Conservation (phyloP, 2,329 filamentous ascomycete genomes). For the Epichloe coenophiala region DNA sequence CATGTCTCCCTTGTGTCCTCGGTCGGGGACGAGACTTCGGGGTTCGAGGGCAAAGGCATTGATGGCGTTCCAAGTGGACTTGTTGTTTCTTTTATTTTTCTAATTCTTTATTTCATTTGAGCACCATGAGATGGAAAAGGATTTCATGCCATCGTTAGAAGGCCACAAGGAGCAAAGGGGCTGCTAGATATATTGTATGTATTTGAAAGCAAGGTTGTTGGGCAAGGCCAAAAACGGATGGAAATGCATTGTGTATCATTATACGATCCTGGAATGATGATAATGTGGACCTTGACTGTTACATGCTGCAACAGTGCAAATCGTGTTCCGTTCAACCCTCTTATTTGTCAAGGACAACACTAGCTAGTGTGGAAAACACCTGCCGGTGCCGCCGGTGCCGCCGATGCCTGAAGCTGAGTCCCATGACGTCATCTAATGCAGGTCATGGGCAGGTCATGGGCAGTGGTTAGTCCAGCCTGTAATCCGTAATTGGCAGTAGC, state of each 20-base stretch:
- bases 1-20: background rate
- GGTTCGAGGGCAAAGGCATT: background rate
- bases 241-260: background rate
- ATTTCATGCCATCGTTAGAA: background rate
- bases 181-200: background rate
- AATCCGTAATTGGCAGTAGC: background rate
- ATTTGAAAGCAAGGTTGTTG: background rate
- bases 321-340: background rate
- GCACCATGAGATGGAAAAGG: background rate
- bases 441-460: background rate
- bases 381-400: constrained; percentile 5
- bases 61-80: background rate
- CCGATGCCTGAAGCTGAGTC: constrained; percentile 1
- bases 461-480: background rate
- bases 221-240: background rate
- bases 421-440: background rate
- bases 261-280: background rate
- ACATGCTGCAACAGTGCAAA: background rate
- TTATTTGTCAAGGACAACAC: too few species aligned
- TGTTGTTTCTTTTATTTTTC: background rate
- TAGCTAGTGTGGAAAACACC: background rate
- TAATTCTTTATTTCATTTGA: background rate
- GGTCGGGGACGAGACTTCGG: background rate
- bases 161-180: background rate
- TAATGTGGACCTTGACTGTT: background rate